Evolutionary conservation across 352 stramenopile genomes (phyloP).

Genomic region (Phytophthora fragariaefolia): DNA sequence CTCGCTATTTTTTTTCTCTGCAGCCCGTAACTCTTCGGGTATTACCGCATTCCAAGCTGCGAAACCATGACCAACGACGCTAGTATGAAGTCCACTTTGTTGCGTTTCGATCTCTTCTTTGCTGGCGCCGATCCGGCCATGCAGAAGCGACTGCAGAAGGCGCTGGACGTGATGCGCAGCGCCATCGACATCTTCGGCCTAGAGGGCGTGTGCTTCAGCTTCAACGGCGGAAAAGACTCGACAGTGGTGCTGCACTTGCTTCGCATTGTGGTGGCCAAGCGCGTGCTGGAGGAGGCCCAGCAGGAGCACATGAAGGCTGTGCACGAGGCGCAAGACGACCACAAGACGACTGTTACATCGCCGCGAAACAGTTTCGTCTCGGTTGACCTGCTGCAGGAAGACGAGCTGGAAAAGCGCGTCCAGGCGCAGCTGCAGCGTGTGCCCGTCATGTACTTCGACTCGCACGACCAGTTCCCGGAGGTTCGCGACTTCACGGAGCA

Average conservation of each 20-base stretch:
- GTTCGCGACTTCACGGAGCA: constrained; percentile 90
- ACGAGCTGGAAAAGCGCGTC: constrained; percentile 62
- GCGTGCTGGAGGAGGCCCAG: constrained; percentile 55
- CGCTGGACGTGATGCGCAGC: constrained; percentile 77
- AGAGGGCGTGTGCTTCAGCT: constrained; percentile 87
- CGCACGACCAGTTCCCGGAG: constrained; percentile 94
- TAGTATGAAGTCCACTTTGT: constrained; percentile 38
- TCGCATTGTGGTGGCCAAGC: constrained; percentile 82
- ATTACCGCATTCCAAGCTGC: not conserved
- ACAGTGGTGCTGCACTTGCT: constrained; percentile 92
- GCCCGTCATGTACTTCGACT: constrained; percentile 97
- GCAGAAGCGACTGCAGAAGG: constrained; percentile 63
- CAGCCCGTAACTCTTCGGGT: not conserved
- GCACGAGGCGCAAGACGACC: constrained; percentile 20
- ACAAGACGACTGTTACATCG: constrained; percentile 61
- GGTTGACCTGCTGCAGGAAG: constrained; percentile 50
- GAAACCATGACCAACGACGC: constrained; percentile 27
- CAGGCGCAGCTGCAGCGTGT: constrained; percentile 54
- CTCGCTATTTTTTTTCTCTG: not conserved
- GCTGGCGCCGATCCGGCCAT: constrained; percentile 48
- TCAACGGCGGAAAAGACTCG: constrained; percentile 95
- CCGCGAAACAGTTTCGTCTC: constrained; percentile 65
- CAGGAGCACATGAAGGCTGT: constrained; percentile 19
- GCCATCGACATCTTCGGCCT: constrained; percentile 84
- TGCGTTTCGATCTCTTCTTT: constrained; percentile 75